phyloP scores from a whole-genome alignment of 2,329 filamentous ascomycete species.

The Exophiala sp. region DNA sequence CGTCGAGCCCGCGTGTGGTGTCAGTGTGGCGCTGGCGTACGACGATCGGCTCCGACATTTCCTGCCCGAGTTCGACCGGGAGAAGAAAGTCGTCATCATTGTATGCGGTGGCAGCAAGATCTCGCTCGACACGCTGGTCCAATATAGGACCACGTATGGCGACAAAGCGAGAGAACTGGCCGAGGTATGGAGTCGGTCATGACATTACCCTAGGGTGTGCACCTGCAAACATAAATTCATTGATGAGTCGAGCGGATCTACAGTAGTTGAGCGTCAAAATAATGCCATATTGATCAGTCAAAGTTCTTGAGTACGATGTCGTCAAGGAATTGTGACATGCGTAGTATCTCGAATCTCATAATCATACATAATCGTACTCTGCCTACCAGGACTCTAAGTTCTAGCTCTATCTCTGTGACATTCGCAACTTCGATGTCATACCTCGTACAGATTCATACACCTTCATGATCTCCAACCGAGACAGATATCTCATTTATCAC shows the following conservation, averaged over 20 bases:
- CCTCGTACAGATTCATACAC: not conserved
- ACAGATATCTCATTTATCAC: conserved; percentile 42
- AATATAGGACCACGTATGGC: conserved; percentile 6
- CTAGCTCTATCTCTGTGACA: too few relatives aligned
- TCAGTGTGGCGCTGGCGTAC: conserved; percentile 56
- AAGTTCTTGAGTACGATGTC: too few relatives aligned
- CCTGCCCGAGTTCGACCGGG: conserved; percentile 19
- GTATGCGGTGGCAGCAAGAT: conserved; percentile 77
- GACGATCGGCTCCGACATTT: conserved; percentile 13
- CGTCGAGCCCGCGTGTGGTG: conserved; percentile 82
- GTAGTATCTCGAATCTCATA: too few relatives aligned
- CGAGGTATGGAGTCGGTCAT: not conserved
- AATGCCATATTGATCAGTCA: too few relatives aligned
- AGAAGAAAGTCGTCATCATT: conserved; percentile 74
- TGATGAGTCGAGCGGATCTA: not conserved
- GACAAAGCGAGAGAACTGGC: conserved; percentile 1
- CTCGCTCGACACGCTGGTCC: conserved; percentile 55
- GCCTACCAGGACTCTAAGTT: too few relatives aligned
- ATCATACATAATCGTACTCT: too few relatives aligned
- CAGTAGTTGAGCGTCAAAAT: too few relatives aligned
- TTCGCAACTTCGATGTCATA: not conserved
- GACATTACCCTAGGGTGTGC: not conserved
- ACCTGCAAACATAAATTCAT: not conserved
- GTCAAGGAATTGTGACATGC: too few relatives aligned
- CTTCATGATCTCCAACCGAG: not conserved